These are phyloP conservation scores for Seminavis robusta DNA, from an alignment of 108 stramenopile species.

Conservation along the genomic window DNA sequence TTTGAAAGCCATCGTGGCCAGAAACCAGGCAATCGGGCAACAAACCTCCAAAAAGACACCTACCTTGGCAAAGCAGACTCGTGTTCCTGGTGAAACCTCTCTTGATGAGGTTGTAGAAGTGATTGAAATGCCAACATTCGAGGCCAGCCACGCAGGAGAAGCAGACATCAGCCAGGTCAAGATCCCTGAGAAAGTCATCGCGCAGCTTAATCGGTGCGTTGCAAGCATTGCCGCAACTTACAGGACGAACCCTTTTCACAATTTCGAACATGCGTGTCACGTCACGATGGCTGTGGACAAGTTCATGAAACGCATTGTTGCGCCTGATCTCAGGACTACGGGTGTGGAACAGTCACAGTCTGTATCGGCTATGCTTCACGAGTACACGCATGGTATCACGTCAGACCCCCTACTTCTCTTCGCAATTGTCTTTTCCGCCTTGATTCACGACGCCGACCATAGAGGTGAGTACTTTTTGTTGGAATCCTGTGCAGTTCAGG, in stretches of 20 bases:
- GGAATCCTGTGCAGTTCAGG: no score
- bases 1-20: conserved; percentile 12
- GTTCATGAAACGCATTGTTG: conserved; percentile 14
- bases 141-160: background rate
- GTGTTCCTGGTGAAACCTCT: background rate
- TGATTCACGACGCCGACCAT: conserved; percentile 47
- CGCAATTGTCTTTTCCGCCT: conserved; percentile 39
- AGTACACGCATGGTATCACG: conserved; percentile 19
- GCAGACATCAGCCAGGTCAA: background rate
- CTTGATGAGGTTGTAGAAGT: conserved; percentile 8
- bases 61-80: no score
- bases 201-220: background rate
- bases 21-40: background rate
- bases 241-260: conserved; percentile 18
- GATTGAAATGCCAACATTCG: background rate
- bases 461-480: no score
- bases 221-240: conserved; percentile 4
- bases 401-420: conserved; percentile 39
- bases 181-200: conserved; percentile 1
- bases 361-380: no score
- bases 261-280: conserved; percentile 19
- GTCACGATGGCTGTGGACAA: conserved; percentile 21
- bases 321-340: no score
- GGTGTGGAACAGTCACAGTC: no score
- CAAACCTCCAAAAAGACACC: background rate